Conservation (phyloP, 2,329 filamentous ascomycete genomes). For the Cercospora canescens region DNA sequence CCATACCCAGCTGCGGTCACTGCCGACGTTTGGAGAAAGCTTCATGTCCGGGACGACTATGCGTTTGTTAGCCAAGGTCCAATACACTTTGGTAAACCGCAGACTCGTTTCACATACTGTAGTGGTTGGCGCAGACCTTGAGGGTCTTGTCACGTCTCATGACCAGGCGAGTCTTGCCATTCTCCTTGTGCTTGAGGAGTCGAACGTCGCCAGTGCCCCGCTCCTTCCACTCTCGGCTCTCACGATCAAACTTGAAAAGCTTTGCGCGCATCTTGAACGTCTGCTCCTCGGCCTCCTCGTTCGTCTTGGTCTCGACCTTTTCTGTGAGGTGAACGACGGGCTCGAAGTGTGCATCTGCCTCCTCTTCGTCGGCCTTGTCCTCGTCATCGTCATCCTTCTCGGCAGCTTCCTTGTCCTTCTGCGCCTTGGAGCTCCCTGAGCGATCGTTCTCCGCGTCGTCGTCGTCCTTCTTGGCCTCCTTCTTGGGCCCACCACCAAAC, state of each 20-base stretch:
- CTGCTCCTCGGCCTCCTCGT: constrained; percentile 97
- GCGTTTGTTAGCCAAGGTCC: constrained; percentile 13
- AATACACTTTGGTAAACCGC: neutral
- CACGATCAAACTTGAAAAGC: constrained; percentile 96
- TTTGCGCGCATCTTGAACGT: constrained; percentile 99
- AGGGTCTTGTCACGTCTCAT: constrained; percentile 99
- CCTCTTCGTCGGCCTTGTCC: constrained; percentile 54
- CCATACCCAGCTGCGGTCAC: constrained; percentile 99
- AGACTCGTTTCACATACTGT: constrained; percentile 66
- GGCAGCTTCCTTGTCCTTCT: constrained; percentile 64
- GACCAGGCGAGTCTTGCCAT: constrained; percentile 93
- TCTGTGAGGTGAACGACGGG: constrained; percentile 94
- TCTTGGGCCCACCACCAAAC: constrained; percentile 97
- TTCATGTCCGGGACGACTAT: constrained; percentile 98
- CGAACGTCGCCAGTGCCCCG: constrained; percentile 94
- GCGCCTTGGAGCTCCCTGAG: constrained; percentile 72
- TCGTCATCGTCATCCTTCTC: constrained; percentile 38
- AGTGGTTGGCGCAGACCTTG: constrained; percentile 99
- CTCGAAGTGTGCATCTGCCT: constrained; percentile 92
- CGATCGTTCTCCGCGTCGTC: constrained; percentile 76
- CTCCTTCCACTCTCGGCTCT: constrained; percentile 97
- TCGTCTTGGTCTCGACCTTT: constrained; percentile 95
- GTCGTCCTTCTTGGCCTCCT: constrained; percentile 81
- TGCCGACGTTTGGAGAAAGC: constrained; percentile 95
- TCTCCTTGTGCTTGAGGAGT: constrained; percentile 98